These are phyloP conservation scores for Solanum okadae DNA, from an alignment of 257 asterid genomes.

Conservation along the genomic window DNA sequence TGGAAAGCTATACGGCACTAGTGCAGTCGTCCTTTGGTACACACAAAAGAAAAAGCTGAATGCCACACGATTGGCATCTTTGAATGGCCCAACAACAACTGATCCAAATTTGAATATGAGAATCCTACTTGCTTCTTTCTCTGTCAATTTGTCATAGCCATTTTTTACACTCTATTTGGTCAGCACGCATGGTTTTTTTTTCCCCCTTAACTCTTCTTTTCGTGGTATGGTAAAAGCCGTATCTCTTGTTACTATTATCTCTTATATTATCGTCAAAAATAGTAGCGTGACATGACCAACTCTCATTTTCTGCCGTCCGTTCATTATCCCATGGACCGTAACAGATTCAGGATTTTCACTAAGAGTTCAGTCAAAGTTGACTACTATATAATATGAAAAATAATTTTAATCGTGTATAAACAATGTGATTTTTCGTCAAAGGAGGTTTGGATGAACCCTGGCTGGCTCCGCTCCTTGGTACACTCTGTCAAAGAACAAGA, in stretches of 20 bases:
- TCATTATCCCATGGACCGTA: constrained; percentile 1
- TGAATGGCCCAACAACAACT: constrained; percentile 7
- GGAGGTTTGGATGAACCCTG: neutral
- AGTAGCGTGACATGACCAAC: neutral
- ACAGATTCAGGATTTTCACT: neutral
- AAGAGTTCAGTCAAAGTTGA: neutral
- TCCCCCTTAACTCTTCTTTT: neutral
- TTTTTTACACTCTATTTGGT: constrained; percentile 2
- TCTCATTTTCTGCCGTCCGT: constrained; percentile 10
- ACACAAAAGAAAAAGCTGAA: neutral
- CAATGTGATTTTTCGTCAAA: rapidly evolving
- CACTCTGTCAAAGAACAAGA: neutral
- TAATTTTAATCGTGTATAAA: neutral
- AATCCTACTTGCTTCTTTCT: constrained; percentile 6
- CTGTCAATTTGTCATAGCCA: neutral
- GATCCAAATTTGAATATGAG: constrained; percentile 6
- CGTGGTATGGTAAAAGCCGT: constrained; percentile 34
- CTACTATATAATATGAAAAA: neutral
- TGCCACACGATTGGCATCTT: constrained; percentile 63
- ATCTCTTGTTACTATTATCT: constrained; percentile 2
- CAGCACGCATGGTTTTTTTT: constrained; percentile 25
- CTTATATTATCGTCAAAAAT: neutral
- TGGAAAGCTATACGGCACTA: neutral
- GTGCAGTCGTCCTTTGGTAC: constrained; percentile 6
- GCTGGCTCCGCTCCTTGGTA: neutral